Evolutionary conservation across 78 protist genomes (phyloP).

Genomic region (Dictyostelium capitatum): DNA sequence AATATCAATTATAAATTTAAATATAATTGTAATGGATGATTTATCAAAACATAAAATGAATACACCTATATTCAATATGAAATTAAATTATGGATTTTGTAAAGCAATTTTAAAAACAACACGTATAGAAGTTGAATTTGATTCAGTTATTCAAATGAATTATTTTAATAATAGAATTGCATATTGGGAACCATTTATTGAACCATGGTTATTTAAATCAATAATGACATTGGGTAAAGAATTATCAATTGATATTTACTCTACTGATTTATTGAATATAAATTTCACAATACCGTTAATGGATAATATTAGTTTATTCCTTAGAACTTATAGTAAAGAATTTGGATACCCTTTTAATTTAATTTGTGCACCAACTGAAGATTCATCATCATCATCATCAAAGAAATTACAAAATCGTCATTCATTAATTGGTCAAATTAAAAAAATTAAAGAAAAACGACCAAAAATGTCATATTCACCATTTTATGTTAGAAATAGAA

Average conservation of each 20-base stretch:
- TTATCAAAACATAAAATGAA: conserved; percentile 61
- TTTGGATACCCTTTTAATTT: conserved; percentile 75
- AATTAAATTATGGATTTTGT: conserved; percentile 35
- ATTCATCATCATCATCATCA: neutral
- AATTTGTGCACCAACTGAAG: conserved; percentile 33
- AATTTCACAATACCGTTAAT: conserved; percentile 70
- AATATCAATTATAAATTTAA: conserved; percentile 28
- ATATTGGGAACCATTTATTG: conserved; percentile 75
- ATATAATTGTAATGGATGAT: conserved; percentile 51
- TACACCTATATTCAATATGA: conserved; percentile 62
- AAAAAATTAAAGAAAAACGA: neutral
- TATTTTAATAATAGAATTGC: conserved; percentile 78
- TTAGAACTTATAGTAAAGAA: conserved; percentile 66
- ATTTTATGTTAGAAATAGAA: conserved; percentile 49
- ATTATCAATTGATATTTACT: neutral
- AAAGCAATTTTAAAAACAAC: conserved; percentile 44
- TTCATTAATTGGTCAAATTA: conserved; percentile 42
- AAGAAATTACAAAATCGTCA: neutral
- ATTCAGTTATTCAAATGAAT: conserved; percentile 29
- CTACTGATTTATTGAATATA: conserved; percentile 44
- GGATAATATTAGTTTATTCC: conserved; percentile 74
- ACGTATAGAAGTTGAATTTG: conserved; percentile 38
- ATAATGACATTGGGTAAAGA: conserved; percentile 37
- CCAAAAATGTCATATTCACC: conserved; percentile 43
- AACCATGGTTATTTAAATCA: conserved; percentile 58